phyloP scores from a whole-genome alignment of 75 land plant genomes.

The Sequoia sempervirens region DNA sequence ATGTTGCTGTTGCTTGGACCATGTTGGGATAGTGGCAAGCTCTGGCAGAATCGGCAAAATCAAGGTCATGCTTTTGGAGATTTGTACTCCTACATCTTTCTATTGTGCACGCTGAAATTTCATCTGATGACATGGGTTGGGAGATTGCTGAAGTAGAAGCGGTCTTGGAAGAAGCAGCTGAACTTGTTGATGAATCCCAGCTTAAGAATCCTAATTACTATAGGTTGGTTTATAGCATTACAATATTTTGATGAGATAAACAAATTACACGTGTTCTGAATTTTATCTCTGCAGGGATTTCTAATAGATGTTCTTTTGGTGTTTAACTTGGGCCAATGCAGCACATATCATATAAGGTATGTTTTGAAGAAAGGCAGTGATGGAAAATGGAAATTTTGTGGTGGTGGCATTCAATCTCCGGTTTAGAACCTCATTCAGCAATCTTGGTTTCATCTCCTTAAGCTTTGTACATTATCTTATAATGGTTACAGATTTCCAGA shows the following conservation, averaged over 20 bases:
- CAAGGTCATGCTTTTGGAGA: conserved; percentile 64
- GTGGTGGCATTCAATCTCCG: conserved; percentile 29
- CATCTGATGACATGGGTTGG: conserved; percentile 23
- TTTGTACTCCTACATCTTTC: conserved; percentile 60
- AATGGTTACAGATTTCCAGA: neutral
- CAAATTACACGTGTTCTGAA: neutral
- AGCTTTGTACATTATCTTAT: neutral
- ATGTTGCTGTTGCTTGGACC: neutral
- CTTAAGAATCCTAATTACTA: conserved; percentile 61
- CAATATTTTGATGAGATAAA: neutral
- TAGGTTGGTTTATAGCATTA: conserved; percentile 27
- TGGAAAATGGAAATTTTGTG: conserved; percentile 58
- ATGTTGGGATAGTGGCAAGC: conserved; percentile 54
- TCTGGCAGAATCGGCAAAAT: conserved; percentile 53
- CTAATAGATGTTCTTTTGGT: neutral
- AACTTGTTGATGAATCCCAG: conserved; percentile 62
- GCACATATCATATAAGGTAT: conserved; percentile 52
- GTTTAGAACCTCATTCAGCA: neutral
- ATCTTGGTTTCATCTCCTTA: neutral
- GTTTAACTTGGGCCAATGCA: conserved; percentile 24
- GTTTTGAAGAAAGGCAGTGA: conserved; percentile 44
- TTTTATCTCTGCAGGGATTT: neutral
- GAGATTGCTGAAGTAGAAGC: conserved; percentile 66
- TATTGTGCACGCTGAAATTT: conserved; percentile 58
- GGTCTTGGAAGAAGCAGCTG: conserved; percentile 71